Base-by-base conservation (phyloP, 139 green algal species). In the Pedinophyceae sp. region DNA sequence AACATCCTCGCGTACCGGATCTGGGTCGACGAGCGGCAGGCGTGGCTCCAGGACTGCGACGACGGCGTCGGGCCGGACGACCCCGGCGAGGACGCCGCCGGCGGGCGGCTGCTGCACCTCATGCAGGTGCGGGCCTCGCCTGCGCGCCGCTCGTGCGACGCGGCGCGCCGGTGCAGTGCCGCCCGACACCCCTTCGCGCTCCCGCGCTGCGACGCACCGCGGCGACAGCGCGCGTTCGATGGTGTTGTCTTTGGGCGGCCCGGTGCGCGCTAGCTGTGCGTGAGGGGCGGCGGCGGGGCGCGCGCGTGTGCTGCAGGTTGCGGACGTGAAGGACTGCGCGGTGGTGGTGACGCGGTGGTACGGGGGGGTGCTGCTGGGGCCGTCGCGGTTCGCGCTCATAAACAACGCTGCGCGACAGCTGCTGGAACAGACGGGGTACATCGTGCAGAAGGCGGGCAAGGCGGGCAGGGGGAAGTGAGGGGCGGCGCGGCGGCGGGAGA, bases 1-100 rank as follows among this genome's bases (percentile, higher is more conserved):
- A 91, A 89, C 70, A 90, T 93, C 53, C 76, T 88, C 67, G 83
- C 80, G 3, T 91, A 84, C 53, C 58, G 83, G 40, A 81, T 90
- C 23, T 16, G 62, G 27, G 40, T 62, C 23, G 61, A 60, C 25
- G 57, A 39, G 18, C 47, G 48, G 18, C 51, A 69, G 34, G 57
- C 59, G 15, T 19, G 29, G 54, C 18, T 64, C 48, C 66, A 89
- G 62, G 85, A 91, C 38, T 88, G 55, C 49, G 85, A 94, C 57
- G 25, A 29, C 47, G 47, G 15, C 47, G n/a, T n/a, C n/a, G n/a
- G n/a, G n/a, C n/a, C n/a, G n/a, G n/a, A n/a, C n/a, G 85, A 94
- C 55, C 84, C 93, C 50, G 85, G 85, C 0, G 85, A 94, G 60
- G 55, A 39, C 26, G 82, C 84, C 7, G 85, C 85, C 13, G 85